These are phyloP conservation scores for Breviolum minutum DNA, from an alignment of 73 alveolate genomes.

Conservation along the genomic window DNA sequence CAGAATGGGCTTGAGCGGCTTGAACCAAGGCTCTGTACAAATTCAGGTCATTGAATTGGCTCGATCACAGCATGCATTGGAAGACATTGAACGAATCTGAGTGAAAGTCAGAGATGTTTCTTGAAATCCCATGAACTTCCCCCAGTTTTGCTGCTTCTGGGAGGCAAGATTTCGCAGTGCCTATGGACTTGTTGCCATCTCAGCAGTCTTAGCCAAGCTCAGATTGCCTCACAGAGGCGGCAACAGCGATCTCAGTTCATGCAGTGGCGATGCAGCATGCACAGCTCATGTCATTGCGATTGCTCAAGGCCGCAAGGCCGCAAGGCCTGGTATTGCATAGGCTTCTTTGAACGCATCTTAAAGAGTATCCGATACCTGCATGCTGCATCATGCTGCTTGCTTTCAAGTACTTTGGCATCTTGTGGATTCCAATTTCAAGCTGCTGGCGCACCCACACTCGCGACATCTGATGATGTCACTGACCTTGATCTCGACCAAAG, in stretches of 20 bases:
- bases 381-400: background rate
- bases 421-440: background rate
- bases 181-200: slow-evolving; percentile 14
- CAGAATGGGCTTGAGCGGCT: background rate
- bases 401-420: background rate
- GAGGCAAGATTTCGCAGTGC: background rate
- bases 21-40: background rate
- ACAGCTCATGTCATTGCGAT: background rate
- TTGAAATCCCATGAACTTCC: no score
- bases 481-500: slow-evolving; percentile 30
- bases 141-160: background rate
- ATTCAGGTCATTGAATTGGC: no score
- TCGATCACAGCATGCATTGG: no score
- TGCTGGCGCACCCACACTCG: slow-evolving; percentile 62
- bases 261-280: background rate
- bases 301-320: background rate
- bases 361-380: slow-evolving; percentile 73
- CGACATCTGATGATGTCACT: slow-evolving; percentile 68
- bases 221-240: background rate
- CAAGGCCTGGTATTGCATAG: slow-evolving; percentile 80
- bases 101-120: no score
- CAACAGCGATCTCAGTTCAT: background rate
- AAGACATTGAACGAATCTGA: no score
- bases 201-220: background rate
- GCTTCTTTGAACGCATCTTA: slow-evolving; percentile 70